Evolutionary conservation across 768 basidiomycete genomes (phyloP).

Genomic region (Suillus ampliporus): DNA sequence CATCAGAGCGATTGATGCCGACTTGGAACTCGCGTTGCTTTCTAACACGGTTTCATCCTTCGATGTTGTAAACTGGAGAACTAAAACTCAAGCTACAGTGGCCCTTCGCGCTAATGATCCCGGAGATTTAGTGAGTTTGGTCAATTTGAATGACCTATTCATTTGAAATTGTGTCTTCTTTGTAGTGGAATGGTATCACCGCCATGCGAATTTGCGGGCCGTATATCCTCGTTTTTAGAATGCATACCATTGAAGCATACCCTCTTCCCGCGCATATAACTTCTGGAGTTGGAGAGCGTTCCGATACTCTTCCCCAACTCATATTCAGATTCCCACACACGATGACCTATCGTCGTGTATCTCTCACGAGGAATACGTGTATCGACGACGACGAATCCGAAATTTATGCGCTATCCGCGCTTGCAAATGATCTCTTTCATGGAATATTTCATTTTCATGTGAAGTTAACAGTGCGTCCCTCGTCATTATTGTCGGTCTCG

Average conservation of each 20-base stretch:
- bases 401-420: slow-evolving; percentile 43
- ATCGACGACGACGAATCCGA: slow-evolving; percentile 40
- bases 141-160: neutral
- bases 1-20: slow-evolving; percentile 43
- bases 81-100: slow-evolving; percentile 27
- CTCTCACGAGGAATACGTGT: slow-evolving; percentile 47
- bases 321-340: slow-evolving; percentile 31
- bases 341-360: slow-evolving; percentile 43
- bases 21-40: slow-evolving; percentile 37
- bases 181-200: slow-evolving; percentile 50
- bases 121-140: slow-evolving; percentile 39
- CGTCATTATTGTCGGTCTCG: slow-evolving; percentile 44
- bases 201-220: slow-evolving; percentile 51
- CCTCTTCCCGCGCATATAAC: slow-evolving; percentile 19
- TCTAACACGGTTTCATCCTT: slow-evolving; percentile 34
- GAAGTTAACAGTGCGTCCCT: slow-evolving; percentile 30
- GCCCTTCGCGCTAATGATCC: slow-evolving; percentile 28
- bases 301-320: slow-evolving; percentile 22
- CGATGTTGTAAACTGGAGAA: slow-evolving; percentile 46
- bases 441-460: slow-evolving; percentile 58
- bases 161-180: neutral
- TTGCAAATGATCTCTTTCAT: slow-evolving; percentile 48
- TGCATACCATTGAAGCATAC: slow-evolving; percentile 54
- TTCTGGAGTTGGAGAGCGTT: slow-evolving; percentile 20
- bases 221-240: slow-evolving; percentile 57